A percentile compares a stretch with the other conserved stretches of the same genome.
These are phyloP conservation scores for Phialophora verrucosa DNA, from an alignment of 2,329 filamentous ascomycete species.

Conservation along the genomic window DNA sequence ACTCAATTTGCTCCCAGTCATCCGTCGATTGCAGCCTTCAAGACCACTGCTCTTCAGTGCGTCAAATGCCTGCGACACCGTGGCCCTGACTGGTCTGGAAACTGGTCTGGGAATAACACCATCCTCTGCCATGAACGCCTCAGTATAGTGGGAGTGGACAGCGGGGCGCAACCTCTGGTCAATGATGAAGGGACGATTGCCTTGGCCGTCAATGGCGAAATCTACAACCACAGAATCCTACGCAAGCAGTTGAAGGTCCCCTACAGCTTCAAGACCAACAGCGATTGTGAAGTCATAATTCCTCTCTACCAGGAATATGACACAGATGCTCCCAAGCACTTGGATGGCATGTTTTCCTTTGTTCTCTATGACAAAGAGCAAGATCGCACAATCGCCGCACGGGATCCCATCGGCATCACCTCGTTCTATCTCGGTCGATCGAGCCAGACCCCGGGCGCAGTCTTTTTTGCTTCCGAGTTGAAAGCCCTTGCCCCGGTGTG, in stretches of 20 bases:
- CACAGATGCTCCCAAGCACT: slow-evolving; percentile 86
- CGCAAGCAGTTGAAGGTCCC: slow-evolving; percentile 81
- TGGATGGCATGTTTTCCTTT: slow-evolving; percentile 99
- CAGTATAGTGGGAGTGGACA: slow-evolving; percentile 96
- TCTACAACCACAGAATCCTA: slow-evolving; percentile 98
- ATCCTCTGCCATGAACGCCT: slow-evolving; percentile 97
- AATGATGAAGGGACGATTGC: slow-evolving; percentile 87
- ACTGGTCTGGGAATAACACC: slow-evolving; percentile 85
- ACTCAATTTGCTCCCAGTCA: slow-evolving; percentile 36
- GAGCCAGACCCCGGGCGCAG: slow-evolving; percentile 77
- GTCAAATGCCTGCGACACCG: slow-evolving; percentile 81
- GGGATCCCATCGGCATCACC: slow-evolving; percentile 95
- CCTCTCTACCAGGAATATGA: slow-evolving; percentile 95
- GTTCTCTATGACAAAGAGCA: slow-evolving; percentile 95
- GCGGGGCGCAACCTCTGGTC: slow-evolving; percentile 91
- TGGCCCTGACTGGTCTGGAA: slow-evolving; percentile 98
- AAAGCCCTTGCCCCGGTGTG: slow-evolving; percentile 93
- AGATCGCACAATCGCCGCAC: slow-evolving; percentile 89
- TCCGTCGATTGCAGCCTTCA: slow-evolving; percentile 44
- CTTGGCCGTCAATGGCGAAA: slow-evolving; percentile 97
- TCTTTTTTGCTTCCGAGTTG: slow-evolving; percentile 96
- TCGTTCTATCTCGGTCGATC: slow-evolving; percentile 96
- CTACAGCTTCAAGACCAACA: slow-evolving; percentile 98
- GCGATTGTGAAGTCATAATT: slow-evolving; percentile 98
- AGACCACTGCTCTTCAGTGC: slow-evolving; percentile 45